Evolutionary conservation across 1,284 basidiomycete species (phyloP).

Genomic region (Psilocybe mexicana): DNA sequence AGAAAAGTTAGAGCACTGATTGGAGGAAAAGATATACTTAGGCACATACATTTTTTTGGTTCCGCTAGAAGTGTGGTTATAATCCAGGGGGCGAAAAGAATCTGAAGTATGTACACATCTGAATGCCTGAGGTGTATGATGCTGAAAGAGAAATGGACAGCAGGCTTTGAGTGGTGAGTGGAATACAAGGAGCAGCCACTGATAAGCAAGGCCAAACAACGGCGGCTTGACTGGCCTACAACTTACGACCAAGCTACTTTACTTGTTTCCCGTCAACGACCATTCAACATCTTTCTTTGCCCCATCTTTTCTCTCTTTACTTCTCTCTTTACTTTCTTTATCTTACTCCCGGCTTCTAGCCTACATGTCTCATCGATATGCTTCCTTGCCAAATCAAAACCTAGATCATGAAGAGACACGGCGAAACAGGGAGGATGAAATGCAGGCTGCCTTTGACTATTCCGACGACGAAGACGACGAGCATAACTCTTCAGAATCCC

Average conservation of each 20-base stretch:
- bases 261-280: background rate
- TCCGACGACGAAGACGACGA: constrained; percentile 66
- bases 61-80: too few relatives aligned
- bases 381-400: constrained; percentile 63
- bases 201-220: constrained; percentile 4
- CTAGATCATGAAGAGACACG: constrained; percentile 36
- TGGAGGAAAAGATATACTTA: background rate
- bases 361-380: constrained; percentile 68
- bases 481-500: constrained; percentile 44
- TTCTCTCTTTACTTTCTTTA: constrained; percentile 16
- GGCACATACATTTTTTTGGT: too few relatives aligned
- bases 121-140: too few relatives aligned
- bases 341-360: background rate
- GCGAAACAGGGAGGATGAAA: constrained; percentile 55
- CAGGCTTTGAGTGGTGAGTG: background rate
- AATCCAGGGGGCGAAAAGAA: too few relatives aligned
- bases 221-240: background rate
- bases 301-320: constrained; percentile 7
- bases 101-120: too few relatives aligned
- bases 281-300: background rate
- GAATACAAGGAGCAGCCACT: background rate
- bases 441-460: constrained; percentile 79
- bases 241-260: background rate
- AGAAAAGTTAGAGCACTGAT: background rate
- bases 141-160: too few relatives aligned